Conservation (phyloP, 345 rosid species). For the Excoecaria cochinchinensis region DNA sequence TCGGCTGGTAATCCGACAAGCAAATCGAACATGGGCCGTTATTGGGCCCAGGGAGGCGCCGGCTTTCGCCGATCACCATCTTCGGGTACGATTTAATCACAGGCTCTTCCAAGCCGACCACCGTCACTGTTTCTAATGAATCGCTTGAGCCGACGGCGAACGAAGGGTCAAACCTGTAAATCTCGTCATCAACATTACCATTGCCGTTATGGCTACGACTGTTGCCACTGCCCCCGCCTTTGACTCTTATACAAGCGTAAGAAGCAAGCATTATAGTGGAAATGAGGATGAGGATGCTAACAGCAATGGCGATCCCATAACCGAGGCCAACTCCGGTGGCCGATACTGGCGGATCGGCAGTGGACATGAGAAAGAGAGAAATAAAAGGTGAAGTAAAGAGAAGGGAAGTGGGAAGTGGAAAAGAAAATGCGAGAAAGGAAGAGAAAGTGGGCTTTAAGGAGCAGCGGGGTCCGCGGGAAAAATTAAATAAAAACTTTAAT, state of each 20-base stretch:
- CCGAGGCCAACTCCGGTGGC: conserved; percentile 66
- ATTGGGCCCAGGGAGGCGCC: conserved; percentile 54
- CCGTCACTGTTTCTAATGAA: neutral
- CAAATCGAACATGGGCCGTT: conserved; percentile 69
- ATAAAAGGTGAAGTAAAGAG: too few relatives aligned
- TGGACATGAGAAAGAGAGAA: conserved; percentile 33
- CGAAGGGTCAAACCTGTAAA: neutral
- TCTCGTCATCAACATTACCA: neutral
- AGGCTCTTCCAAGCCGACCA: conserved; percentile 41
- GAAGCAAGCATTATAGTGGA: conserved; percentile 77
- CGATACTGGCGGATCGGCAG: conserved; percentile 42
- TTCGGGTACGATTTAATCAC: conserved; percentile 53
- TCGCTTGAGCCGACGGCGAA: neutral
- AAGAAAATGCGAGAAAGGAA: neutral
- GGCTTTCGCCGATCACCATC: conserved; percentile 60
- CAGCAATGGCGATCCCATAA: conserved; percentile 79
- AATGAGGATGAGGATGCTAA: conserved; percentile 70
- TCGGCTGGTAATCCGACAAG: conserved; percentile 51
- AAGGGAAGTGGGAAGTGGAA: neutral
- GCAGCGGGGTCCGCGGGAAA: conserved; percentile 3
- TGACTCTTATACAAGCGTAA: conserved; percentile 58
- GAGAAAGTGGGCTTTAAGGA: neutral
- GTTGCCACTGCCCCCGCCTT: conserved; percentile 19
- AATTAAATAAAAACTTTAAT: conserved; percentile 9
- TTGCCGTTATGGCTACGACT: neutral